phyloP scores from a whole-genome alignment of 2,329 filamentous ascomycete genomes.

The Calonectria hawksworthii region DNA sequence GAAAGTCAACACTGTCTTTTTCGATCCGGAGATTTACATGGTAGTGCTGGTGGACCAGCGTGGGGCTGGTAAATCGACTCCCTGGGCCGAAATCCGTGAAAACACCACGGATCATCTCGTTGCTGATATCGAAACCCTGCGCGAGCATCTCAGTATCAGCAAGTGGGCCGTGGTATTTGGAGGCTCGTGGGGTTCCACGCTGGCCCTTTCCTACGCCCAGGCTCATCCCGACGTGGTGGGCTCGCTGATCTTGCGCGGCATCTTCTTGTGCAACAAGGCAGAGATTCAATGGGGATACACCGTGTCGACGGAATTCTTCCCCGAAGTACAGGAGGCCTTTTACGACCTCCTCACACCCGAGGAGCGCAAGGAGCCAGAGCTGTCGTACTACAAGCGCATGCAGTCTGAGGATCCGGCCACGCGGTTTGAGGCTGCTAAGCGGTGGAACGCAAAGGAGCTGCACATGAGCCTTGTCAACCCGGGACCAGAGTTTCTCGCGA shows the following conservation, averaged over 20 bases:
- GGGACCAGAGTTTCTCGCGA: background rate
- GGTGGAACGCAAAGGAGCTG: constrained; percentile 2
- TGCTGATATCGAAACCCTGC: background rate
- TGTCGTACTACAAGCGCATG: background rate
- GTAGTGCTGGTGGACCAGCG: background rate
- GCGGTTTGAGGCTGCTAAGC: background rate
- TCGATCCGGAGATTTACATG: background rate
- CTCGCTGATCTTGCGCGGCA: background rate
- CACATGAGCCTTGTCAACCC: constrained; percentile 2
- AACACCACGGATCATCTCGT: constrained; percentile 1
- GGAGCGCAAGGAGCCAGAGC: background rate
- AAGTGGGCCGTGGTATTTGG: background rate
- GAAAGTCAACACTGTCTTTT: background rate
- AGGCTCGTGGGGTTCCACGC: background rate
- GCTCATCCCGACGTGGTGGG: background rate
- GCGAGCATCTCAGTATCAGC: background rate
- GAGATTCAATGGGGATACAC: background rate
- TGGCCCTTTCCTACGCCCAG: background rate
- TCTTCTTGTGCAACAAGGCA: constrained; percentile 1
- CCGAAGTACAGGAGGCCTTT: background rate
- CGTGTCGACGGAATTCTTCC: background rate
- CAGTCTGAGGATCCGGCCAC: background rate
- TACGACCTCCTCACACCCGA: background rate
- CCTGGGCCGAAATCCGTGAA: background rate
- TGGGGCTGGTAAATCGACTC: background rate